phyloP scores from a whole-genome alignment of 2,329 filamentous ascomycete genomes.

The Tolypocladium cylindrosporum region DNA sequence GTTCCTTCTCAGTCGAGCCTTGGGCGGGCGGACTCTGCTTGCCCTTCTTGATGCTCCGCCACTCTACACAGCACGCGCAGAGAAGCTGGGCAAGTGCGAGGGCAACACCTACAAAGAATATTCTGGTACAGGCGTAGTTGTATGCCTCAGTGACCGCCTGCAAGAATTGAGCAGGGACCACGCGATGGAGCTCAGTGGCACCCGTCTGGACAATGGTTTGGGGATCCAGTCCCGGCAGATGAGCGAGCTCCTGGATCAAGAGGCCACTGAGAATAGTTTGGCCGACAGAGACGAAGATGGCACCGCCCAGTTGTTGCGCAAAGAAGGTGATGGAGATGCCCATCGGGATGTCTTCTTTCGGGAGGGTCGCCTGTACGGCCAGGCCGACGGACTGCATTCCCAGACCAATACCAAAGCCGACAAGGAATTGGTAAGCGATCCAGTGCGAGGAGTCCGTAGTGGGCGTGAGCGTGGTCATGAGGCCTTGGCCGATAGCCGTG shows the following conservation, averaged over 20 bases:
- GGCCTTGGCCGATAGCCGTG: constrained; percentile 42
- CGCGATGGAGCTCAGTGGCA: constrained; percentile 48
- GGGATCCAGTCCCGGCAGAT: constrained; percentile 32
- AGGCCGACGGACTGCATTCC: constrained; percentile 49
- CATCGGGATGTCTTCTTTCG: constrained; percentile 40
- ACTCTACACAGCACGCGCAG: constrained; percentile 50
- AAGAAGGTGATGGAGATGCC: constrained; percentile 49
- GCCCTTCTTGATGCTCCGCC: constrained; percentile 55
- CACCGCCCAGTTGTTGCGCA: constrained; percentile 47
- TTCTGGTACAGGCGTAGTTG: constrained; percentile 51
- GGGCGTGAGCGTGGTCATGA: constrained; percentile 45
- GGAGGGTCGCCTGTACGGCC: constrained; percentile 44
- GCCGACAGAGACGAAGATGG: constrained; percentile 47
- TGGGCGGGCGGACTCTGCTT: constrained; percentile 6
- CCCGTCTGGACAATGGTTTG: constrained; percentile 34
- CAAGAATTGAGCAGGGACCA: constrained; percentile 40
- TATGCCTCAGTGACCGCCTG: constrained; percentile 50
- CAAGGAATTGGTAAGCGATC: constrained; percentile 50
- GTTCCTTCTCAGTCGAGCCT: background rate
- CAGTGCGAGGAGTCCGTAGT: constrained; percentile 38
- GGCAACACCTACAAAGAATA: constrained; percentile 53
- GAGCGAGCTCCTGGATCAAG: constrained; percentile 26
- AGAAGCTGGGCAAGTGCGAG: constrained; percentile 45
- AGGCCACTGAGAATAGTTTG: constrained; percentile 44
- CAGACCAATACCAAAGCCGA: constrained; percentile 48